Evolutionary conservation across 73 alveolate genomes (phyloP), one percentile per base, ranked within the genome.

Genomic region (Urostyla sp.): DNA sequence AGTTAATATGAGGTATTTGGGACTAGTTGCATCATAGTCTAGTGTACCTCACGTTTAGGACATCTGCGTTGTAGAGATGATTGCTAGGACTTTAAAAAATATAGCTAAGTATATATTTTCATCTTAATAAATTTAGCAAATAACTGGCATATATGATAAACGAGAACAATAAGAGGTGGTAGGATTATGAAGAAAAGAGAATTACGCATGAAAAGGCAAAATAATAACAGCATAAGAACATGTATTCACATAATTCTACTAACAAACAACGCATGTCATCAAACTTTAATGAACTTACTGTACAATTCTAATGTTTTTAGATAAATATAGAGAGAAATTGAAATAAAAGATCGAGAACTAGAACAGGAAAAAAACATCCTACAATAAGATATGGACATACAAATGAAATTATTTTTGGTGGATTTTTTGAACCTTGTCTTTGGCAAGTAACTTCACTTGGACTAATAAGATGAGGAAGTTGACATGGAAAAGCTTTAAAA

Each of bases 1-100:
- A 7, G 91, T 95, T 31, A 95, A 95, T 80, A 86, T 91, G 84
- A 80, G 96, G 51, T 95, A 92, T 52, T 51, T 95, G 38, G 99
- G 99, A 49, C 53, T 60, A 37, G 96, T 95, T 0, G 95, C 95
- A 18, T 82, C 84, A 51, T 36, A 79, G 37, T 84, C 97, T 0
- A 63, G 63, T 26, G 92, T 95, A 11, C 95, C 96, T 38, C 99
- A 95, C 82, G 85, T 95, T 20, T 40, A 94, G 57, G 95, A 92
- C 69, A 37, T 95, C 16, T 92, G 98, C 73, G 77, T 75, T 28
- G 91, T 80, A 26, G 99, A 95, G 75, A 95, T 95, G 96, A 76
- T 95, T 24, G 96, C 95, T 10, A 59, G 99, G 32, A 90, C 93
- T n/a, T 81, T 94, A 28, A 95, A 95, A 75, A 77, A 84, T 67